A percentile compares a stretch with the other conserved stretches of the same genome.
phyloP scores from a whole-genome alignment of 768 basidiomycete genomes.

The Phanerodontia chrysosporium region DNA sequence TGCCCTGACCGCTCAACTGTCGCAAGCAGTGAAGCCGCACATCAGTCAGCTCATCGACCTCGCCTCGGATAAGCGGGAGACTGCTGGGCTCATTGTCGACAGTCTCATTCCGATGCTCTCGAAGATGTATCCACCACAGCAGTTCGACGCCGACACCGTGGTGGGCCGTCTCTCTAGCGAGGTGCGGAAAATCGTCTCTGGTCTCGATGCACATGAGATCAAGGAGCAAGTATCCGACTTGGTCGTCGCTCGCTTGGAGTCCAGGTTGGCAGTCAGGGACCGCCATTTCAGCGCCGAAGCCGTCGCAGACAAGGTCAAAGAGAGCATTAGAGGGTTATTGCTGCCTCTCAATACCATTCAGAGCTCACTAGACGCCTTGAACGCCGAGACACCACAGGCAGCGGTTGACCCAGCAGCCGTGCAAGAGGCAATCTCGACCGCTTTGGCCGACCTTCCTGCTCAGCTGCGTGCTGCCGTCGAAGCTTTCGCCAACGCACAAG shows the following conservation, averaged over 20 bases:
- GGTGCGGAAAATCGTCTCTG: constrained; percentile 65
- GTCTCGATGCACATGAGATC: constrained; percentile 80
- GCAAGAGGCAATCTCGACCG: constrained; percentile 22
- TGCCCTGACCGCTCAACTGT: constrained; percentile 64
- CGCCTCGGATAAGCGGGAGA: constrained; percentile 85
- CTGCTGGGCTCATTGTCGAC: constrained; percentile 76
- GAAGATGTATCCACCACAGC: constrained; percentile 25
- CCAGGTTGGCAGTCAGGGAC: constrained; percentile 75
- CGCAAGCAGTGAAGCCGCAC: constrained; percentile 85
- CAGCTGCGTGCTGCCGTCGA: constrained; percentile 42
- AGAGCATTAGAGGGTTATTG: constrained; percentile 46
- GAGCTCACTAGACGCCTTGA: constrained; percentile 15
- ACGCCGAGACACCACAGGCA: not conserved
- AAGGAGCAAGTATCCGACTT: constrained; percentile 88
- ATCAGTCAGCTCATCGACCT: constrained; percentile 87
- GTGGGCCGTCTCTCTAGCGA: constrained; percentile 60
- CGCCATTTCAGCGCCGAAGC: constrained; percentile 61
- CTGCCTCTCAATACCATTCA: constrained; percentile 25
- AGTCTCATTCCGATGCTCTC: constrained; percentile 65
- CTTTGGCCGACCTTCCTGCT: constrained; percentile 45
- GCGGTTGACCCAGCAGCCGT: constrained; percentile 8
- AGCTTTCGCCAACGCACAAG: constrained; percentile 33
- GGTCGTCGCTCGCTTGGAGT: constrained; percentile 81
- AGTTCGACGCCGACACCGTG: constrained; percentile 48
- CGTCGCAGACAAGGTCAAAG: constrained; percentile 50